A percentile compares a stretch with the other conserved stretches of the same genome.
Evolutionary conservation across 108 stramenopile species (phyloP).

Genomic region (Conticribra weissflogii): DNA sequence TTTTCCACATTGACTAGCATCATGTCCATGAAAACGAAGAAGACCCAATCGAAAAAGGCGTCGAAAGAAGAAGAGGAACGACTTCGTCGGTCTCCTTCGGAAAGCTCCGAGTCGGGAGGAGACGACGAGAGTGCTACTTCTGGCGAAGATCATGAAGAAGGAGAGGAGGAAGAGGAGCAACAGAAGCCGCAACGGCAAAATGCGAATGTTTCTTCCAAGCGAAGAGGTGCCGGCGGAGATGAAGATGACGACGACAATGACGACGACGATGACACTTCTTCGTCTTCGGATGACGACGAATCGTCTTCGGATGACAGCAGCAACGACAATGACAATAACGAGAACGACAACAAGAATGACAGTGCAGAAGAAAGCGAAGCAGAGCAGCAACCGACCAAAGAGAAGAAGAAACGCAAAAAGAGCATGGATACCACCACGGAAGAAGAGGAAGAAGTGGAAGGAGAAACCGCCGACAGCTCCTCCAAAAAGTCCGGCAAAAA

Average conservation of each 20-base stretch:
- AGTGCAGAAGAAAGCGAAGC: not conserved
- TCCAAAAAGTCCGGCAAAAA: not conserved
- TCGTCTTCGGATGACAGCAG: not conserved
- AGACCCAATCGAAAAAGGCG: too few relatives aligned
- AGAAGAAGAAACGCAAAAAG: not conserved
- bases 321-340: constrained; percentile 11
- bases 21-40: constrained; percentile 1
- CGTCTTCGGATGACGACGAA: not conserved
- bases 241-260: not conserved
- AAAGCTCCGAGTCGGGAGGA: not conserved
- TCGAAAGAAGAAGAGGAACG: not conserved
- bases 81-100: not conserved
- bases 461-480: not conserved
- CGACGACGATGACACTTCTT: not conserved
- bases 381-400: not conserved
- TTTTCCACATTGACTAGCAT: too few relatives aligned
- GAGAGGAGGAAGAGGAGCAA: too few relatives aligned
- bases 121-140: not conserved
- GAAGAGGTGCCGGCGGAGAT: too few relatives aligned
- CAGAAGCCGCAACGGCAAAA: too few relatives aligned
- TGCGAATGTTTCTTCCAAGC: too few relatives aligned
- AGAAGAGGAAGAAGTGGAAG: not conserved
- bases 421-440: not conserved
- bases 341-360: constrained; percentile 18
- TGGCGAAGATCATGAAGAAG: constrained; percentile 1